phyloP scores from a whole-genome alignment of 495 filamentous ascomycete genomes.

The Lasiosphaeria miniovina region DNA sequence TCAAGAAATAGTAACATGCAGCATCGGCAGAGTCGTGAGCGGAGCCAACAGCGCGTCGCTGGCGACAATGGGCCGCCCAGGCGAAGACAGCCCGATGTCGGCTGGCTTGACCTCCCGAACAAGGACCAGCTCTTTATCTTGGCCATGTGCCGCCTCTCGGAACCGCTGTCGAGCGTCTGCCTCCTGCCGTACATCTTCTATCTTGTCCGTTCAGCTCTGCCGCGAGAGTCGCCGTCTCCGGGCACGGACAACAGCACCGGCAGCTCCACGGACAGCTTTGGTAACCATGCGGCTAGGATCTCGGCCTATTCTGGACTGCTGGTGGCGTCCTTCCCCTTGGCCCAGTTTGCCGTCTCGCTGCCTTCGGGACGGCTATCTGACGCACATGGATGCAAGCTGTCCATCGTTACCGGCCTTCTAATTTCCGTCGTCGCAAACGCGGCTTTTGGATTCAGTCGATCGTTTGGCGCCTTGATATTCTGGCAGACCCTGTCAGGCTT shows the following conservation, averaged over 20 bases:
- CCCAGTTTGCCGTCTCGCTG: conserved; percentile 60
- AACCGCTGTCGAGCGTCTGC: conserved; percentile 49
- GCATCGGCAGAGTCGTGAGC: too few species aligned
- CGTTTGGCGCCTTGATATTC: conserved; percentile 64
- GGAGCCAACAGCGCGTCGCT: neutral
- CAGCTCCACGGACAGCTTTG: neutral
- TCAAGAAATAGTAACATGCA: too few species aligned
- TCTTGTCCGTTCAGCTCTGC: conserved; percentile 51
- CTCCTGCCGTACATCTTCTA: conserved; percentile 57
- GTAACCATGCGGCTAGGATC: conserved; percentile 1
- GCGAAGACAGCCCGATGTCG: neutral
- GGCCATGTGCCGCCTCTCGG: conserved; percentile 49
- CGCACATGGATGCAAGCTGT: conserved; percentile 61
- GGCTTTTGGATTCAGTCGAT: conserved; percentile 69
- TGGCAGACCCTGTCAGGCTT: conserved; percentile 67
- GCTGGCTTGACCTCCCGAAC: conserved; percentile 44
- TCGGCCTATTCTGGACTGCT: conserved; percentile 12
- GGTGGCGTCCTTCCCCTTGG: conserved; percentile 13
- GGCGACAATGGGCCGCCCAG: neutral
- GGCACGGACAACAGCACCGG: conserved; percentile 50
- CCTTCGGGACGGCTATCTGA: conserved; percentile 58
- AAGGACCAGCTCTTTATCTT: conserved; percentile 53
- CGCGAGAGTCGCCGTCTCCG: conserved; percentile 54
- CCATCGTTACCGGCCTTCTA: conserved; percentile 66
- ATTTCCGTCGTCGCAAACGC: conserved; percentile 68